Evolutionary conservation across 352 stramenopile species (phyloP).

Genomic region (Plasmopara muralis): DNA sequence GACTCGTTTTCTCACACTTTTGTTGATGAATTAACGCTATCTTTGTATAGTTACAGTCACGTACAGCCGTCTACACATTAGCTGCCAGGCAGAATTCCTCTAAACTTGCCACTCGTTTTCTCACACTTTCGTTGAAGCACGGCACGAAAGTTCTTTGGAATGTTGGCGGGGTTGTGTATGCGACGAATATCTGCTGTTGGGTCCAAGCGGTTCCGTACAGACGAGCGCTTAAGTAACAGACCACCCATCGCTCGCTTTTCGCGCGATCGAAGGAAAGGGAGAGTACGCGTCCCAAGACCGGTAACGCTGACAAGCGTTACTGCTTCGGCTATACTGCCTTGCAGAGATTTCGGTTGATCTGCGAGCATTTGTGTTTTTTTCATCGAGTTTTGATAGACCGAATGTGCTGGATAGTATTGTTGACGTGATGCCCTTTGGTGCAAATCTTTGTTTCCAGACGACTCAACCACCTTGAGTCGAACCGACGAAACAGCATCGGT

Average conservation of each 20-base stretch:
- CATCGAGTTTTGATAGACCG: no score
- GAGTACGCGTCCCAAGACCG: conserved; percentile 26
- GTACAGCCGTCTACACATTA: background rate
- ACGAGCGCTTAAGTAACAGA: conserved; percentile 55
- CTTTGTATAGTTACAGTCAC: no score
- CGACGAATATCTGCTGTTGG: conserved; percentile 58
- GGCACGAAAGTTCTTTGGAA: conserved; percentile 64
- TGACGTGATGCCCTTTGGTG: conserved; percentile 6
- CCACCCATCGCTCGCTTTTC: conserved; percentile 65
- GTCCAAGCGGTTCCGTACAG: conserved; percentile 53
- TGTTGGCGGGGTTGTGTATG: conserved; percentile 62
- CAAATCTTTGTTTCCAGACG: conserved; percentile 3
- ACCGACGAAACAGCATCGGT: conserved; percentile 47
- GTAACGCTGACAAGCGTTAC: conserved; percentile 30
- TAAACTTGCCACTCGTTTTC: conserved; percentile 26
- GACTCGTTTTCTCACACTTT: no score
- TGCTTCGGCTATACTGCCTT: conserved; percentile 11
- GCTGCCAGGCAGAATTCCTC: conserved; percentile 29
- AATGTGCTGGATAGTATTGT: no score
- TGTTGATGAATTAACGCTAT: no score
- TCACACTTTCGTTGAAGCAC: conserved; percentile 50
- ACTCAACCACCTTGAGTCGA: conserved; percentile 38
- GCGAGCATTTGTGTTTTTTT: background rate
- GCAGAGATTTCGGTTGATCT: conserved; percentile 2
- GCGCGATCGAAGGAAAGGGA: conserved; percentile 47